phyloP scores from a whole-genome alignment of 768 basidiomycete species.

The Tylopilus rubrobrunneus region DNA sequence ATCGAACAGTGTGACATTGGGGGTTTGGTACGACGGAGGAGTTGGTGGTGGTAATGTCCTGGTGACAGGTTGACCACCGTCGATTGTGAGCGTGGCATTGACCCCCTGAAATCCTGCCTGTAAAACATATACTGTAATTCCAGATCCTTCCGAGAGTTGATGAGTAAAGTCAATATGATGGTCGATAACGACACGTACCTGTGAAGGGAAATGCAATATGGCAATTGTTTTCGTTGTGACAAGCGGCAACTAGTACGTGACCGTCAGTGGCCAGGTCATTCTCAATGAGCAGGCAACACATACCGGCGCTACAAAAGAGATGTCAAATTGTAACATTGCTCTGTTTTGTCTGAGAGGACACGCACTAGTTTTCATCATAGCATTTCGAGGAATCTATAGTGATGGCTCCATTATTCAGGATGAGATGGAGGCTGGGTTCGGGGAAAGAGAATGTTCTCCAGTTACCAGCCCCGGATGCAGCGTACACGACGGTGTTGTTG shows the following conservation, averaged over 20 bases:
- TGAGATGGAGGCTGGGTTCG: too few species aligned
- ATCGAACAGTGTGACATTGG: slow-evolving; percentile 13
- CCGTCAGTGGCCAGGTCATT: background rate
- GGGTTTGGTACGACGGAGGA: slow-evolving; percentile 9
- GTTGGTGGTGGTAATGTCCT: slow-evolving; percentile 2
- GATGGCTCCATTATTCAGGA: background rate
- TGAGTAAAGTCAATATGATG: background rate
- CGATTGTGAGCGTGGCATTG: slow-evolving; percentile 9
- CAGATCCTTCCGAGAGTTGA: slow-evolving; percentile 8
- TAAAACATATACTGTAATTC: slow-evolving; percentile 12
- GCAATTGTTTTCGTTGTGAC: slow-evolving; percentile 5
- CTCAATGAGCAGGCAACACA: background rate
- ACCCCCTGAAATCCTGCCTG: slow-evolving; percentile 12
- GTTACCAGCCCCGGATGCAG: background rate
- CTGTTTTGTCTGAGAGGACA: background rate
- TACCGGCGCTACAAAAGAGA: slow-evolving; percentile 5
- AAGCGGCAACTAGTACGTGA: slow-evolving; percentile 9
- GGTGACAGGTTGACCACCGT: background rate
- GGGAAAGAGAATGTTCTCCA: slow-evolving; percentile 10
- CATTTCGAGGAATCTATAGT: slow-evolving; percentile 13
- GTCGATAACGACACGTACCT: slow-evolving; percentile 4
- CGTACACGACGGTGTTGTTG: slow-evolving; percentile 6
- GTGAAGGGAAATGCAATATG: slow-evolving; percentile 13
- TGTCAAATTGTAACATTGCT: background rate
- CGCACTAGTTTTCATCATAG: slow-evolving; percentile 15